Conservation (phyloP, 768 basidiomycete species). For the Podaxis carcinomalis region DNA sequence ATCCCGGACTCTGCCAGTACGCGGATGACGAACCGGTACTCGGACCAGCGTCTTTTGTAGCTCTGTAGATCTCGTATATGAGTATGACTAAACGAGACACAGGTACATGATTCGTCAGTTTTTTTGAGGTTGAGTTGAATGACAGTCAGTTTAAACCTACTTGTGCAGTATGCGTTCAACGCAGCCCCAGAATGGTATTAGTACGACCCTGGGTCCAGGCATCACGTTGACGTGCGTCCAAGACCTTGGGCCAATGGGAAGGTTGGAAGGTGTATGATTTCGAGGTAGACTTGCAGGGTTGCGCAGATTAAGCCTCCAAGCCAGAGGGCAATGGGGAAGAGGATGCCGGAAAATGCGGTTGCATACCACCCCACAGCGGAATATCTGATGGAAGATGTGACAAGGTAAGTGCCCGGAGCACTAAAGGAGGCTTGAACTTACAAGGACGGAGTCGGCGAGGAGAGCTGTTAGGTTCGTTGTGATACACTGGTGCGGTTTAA, state of each 20-base stretch:
- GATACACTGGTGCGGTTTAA: not conserved
- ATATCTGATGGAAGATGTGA: constrained; percentile 1
- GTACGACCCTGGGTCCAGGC: constrained; percentile 1
- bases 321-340: constrained; percentile 9
- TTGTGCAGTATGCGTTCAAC: not conserved
- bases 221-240: constrained; percentile 1
- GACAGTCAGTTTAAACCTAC: not conserved
- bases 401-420: not conserved
- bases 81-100: not conserved
- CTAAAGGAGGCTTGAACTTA: not conserved
- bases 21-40: not conserved
- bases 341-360: not conserved
- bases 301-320: not conserved
- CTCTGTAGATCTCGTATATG: not conserved
- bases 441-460: not conserved
- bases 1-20: not conserved
- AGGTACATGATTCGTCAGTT: not conserved
- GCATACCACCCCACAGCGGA: constrained; percentile 9
- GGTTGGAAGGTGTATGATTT: not conserved
- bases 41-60: not conserved
- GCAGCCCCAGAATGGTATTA: constrained; percentile 9
- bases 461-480: not conserved
- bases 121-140: not conserved
- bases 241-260: not conserved
- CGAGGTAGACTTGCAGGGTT: not conserved